Evolutionary conservation across 2,329 filamentous ascomycete species (phyloP), one percentile per base, ranked within the genome.

Genomic region (Colletotrichum magnum): DNA sequence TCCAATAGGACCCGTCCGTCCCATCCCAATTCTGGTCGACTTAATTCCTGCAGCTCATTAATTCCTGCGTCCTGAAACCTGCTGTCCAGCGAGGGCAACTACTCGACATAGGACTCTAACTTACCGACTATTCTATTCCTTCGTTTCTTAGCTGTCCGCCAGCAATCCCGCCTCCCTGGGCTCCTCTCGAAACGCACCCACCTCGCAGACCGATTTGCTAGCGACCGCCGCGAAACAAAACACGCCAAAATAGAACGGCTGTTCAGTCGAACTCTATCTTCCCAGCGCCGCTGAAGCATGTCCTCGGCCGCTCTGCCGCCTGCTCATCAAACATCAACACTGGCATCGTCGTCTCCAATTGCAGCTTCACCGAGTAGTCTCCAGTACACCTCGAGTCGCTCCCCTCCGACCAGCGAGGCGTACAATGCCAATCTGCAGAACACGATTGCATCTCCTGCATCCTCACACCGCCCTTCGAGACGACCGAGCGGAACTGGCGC

Each of bases 261-360:
- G 48, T 50, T 39, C 50, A 47, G 63, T 58, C 63, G 63, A 68
- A 58, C 43, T 58, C 64, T 62, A 61, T 57, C 57, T 63, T 28
- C 56, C 47, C 32, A 52, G 36, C 58, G 58, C 63, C 36, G 77
- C 82, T 86, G 84, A 80, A 90, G 88, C 88, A 89, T 87, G 81
- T 89, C 64, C 64, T 70, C 87, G 79, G 87, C 89, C 84, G 87
- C 87, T 75, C 82, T 92, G 78, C 90, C 92, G 80, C 82, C 85
- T 77, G 83, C 87, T 74, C 87, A 88, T 79, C 85, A 86, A 77
- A 80, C 83, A 73, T 81, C 83, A 71, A 81, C 83, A 72, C 77
- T 86, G 74, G 80, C 84, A 64, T 82, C 84, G 69, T 84, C 85
- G 73, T 83, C 87, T 72, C 81, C 87, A 71, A 78, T 58, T 32